Evolutionary conservation across 2,329 filamentous ascomycete genomes (phyloP).

Genomic region (Botrytis medusae): DNA sequence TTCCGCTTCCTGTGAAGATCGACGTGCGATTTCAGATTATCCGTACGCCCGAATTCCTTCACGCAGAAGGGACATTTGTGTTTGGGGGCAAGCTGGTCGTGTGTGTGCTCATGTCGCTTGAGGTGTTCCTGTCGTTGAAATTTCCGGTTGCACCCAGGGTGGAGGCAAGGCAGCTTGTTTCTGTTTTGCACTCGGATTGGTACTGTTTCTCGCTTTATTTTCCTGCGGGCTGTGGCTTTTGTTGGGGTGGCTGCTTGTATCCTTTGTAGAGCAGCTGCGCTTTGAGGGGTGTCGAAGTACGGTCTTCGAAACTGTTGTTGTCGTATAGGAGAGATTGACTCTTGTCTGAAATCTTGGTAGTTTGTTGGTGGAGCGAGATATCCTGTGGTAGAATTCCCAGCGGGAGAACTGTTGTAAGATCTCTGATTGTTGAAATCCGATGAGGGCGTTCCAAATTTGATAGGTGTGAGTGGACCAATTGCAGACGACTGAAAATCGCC

Average conservation of each 20-base stretch:
- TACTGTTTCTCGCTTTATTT: constrained; percentile 11
- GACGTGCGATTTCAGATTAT: constrained; percentile 35
- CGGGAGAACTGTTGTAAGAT: constrained; percentile 10
- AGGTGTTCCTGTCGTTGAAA: constrained; percentile 52
- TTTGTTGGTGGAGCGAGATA: constrained; percentile 7
- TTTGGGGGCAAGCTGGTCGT: constrained; percentile 28
- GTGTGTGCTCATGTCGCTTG: constrained; percentile 49
- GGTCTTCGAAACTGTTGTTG: constrained; percentile 12
- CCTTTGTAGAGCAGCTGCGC: constrained; percentile 23
- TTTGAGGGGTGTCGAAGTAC: constrained; percentile 13
- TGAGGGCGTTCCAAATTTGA: constrained; percentile 16
- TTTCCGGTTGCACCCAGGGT: constrained; percentile 45
- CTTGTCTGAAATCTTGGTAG: background rate
- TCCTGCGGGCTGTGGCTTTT: constrained; percentile 4
- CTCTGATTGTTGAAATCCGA: constrained; percentile 6
- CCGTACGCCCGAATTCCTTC: constrained; percentile 30
- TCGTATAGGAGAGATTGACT: constrained; percentile 23
- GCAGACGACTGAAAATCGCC: constrained; percentile 21
- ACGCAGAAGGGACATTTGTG: constrained; percentile 31
- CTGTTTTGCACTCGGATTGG: constrained; percentile 36
- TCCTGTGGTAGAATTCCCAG: background rate
- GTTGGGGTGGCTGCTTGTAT: constrained; percentile 18
- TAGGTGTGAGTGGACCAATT: constrained; percentile 20
- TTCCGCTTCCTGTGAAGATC: constrained; percentile 24
- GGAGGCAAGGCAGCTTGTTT: constrained; percentile 45